These are phyloP conservation scores for Albugo candida DNA, from an alignment of 352 stramenopile genomes.

Conservation along the genomic window DNA sequence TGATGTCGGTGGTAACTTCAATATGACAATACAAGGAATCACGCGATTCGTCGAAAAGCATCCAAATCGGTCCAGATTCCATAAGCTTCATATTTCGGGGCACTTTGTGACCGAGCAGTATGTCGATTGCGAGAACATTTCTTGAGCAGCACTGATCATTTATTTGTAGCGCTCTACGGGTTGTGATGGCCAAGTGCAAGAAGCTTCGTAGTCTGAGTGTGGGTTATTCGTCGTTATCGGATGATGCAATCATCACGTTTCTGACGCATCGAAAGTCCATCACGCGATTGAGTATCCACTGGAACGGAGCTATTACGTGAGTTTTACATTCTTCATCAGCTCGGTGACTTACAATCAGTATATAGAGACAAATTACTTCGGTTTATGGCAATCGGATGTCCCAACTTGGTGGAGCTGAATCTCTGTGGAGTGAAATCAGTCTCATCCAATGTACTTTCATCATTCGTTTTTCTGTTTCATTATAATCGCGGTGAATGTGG, in stretches of 20 bases:
- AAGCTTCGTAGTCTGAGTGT: constrained; percentile 76
- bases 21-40: constrained; percentile 76
- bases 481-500: constrained; percentile 25
- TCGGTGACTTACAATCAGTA: neutral
- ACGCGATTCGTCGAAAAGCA: constrained; percentile 80
- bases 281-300: constrained; percentile 58
- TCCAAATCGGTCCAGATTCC: constrained; percentile 79
- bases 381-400: constrained; percentile 42
- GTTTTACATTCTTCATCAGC: constrained; percentile 7
- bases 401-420: constrained; percentile 75
- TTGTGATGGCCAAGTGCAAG: constrained; percentile 76
- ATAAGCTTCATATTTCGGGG: constrained; percentile 66
- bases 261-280: constrained; percentile 71
- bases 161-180: constrained; percentile 46
- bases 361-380: constrained; percentile 60
- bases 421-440: constrained; percentile 76
- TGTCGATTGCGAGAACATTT: neutral
- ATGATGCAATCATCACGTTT: constrained; percentile 68
- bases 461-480: neutral
- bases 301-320: constrained; percentile 76
- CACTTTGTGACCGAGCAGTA: constrained; percentile 71
- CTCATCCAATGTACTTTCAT: constrained; percentile 37
- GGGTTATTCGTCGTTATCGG: constrained; percentile 69
- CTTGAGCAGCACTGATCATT: too few relatives aligned
- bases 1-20: constrained; percentile 74